Conservation (phyloP, 2,329 filamentous ascomycete species). For the Sporothrix brasiliensis region DNA sequence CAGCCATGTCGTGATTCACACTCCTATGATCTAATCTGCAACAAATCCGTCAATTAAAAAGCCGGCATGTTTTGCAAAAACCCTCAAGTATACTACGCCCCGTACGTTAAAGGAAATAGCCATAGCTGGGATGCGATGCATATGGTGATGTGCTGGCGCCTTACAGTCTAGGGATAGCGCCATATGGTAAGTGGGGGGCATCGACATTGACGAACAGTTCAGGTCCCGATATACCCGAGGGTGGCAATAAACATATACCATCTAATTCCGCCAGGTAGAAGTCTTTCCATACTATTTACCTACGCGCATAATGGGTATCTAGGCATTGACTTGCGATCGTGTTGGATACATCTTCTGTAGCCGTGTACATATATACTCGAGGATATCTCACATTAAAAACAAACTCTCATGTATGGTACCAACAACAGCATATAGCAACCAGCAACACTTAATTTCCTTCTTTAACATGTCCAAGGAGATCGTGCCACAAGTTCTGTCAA, state of each 20-base stretch:
- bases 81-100: background rate
- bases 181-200: constrained; percentile 9
- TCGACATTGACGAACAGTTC: constrained; percentile 1
- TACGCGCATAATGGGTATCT: background rate
- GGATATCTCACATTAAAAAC: constrained; percentile 3
- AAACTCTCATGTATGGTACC: background rate
- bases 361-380: constrained; percentile 1
- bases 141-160: constrained; percentile 8
- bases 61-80: background rate
- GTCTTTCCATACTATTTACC: background rate
- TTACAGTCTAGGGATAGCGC: background rate
- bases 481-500: constrained; percentile 4
- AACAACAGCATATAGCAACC: background rate
- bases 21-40: background rate
- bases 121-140: background rate
- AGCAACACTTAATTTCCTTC: background rate
- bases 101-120: background rate
- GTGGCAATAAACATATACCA: constrained; percentile 4
- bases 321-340: constrained; percentile 1
- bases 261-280: constrained; percentile 7
- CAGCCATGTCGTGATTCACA: constrained; percentile 5
- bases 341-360: constrained; percentile 6
- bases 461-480: constrained; percentile 2
- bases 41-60: background rate
- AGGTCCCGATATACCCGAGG: constrained; percentile 2